Evolutionary conservation across 345 rosid species (phyloP).

Genomic region (Salix arbutifolia): DNA sequence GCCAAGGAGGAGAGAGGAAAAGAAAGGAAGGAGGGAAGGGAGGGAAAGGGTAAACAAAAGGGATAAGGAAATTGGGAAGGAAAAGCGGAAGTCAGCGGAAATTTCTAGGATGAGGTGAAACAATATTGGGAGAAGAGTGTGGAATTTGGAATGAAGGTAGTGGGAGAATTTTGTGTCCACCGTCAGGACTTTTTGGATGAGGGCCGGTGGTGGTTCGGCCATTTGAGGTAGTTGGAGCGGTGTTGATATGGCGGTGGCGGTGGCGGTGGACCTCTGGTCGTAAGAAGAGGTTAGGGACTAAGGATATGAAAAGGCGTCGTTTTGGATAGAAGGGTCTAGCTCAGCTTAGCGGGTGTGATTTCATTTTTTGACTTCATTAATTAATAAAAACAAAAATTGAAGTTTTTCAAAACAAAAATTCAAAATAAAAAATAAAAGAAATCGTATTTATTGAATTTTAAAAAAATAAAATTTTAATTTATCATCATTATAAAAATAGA

Average conservation of each 20-base stretch:
- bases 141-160: slow-evolving; percentile 43
- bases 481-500: too few relatives aligned
- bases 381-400: too few relatives aligned
- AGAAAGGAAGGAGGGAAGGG: slow-evolving; percentile 38
- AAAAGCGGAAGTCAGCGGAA: slow-evolving; percentile 80
- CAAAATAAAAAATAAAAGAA: too few relatives aligned
- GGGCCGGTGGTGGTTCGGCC: not conserved
- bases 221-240: not conserved
- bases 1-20: slow-evolving; percentile 61
- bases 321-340: not conserved
- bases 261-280: not conserved
- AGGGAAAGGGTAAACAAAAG: slow-evolving; percentile 44
- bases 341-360: too few relatives aligned
- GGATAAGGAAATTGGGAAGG: slow-evolving; percentile 68
- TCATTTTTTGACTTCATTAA: too few relatives aligned
- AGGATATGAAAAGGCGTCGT: not conserved
- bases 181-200: slow-evolving; percentile 33
- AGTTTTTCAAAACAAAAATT: too few relatives aligned
- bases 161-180: slow-evolving; percentile 50
- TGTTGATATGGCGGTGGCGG: not conserved
- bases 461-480: too few relatives aligned
- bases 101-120: slow-evolving; percentile 61
- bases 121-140: slow-evolving; percentile 45
- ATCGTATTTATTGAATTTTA: too few relatives aligned
- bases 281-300: not conserved